Evolutionary conservation across 176 grass and related monocot genomes (phyloP), one percentile per base, ranked within the genome.

Genomic region (Triticum timopheevii): DNA sequence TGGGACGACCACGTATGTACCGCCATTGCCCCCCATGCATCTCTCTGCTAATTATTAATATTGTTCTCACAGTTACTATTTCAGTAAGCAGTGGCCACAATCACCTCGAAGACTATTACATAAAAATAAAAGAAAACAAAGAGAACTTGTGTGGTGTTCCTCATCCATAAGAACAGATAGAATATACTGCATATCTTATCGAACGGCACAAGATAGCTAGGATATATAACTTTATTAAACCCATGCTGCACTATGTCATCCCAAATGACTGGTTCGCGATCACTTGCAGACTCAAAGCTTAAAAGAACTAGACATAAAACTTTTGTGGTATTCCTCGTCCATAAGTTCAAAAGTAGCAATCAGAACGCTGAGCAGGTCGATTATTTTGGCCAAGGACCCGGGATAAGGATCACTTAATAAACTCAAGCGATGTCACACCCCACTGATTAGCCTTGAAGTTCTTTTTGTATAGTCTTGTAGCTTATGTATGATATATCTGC

Each of bases 1-100:
- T 98, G 95, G 95, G 86, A 92, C 84, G 90, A 98, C 83, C 95
- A 98, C 19, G 95, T 98, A 95, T 6, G 79, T 66, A 10, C 81
- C 13, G 19, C 2, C 64, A n/a, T n/a, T 79, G 23, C 38, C n/a
- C 58, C 22, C 42, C 42, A 12, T 44, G 42, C 54, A 47, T 75
- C 10, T 73, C 66, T 45, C 50, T 59, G 54, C 40, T 73, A 27
- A 25, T 73, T 79, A 4, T 67, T 79, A 4, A 73, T 75, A 23
- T 54, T 44, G 44, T 22, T 34, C 61, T 62, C 61, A 19, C 23
- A 62, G n/a, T 83, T 81, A 24, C 49, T 33, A 8, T 75, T 75
- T 49, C 5, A 8, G 54, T 30, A 76, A 76, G 73, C 73, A 52
- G 73, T 52, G 73, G 72, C 52, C 44, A 76, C 44, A 5, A 76